phyloP scores from a whole-genome alignment of 495 filamentous ascomycete genomes.

The Annulohypoxylon nitens region DNA sequence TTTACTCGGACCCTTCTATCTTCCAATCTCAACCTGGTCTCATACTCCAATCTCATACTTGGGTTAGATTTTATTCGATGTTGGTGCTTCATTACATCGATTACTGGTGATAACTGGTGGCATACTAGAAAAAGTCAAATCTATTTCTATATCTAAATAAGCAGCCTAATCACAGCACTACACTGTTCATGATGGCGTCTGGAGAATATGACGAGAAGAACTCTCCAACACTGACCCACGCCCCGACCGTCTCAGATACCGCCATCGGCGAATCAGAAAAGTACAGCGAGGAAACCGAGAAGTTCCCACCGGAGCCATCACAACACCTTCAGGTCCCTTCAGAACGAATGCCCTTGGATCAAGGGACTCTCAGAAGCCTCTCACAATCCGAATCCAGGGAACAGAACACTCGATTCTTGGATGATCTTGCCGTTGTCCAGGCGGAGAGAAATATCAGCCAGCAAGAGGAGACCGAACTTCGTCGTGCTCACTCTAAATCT shows the following conservation, averaged over 20 bases:
- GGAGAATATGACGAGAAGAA: slow-evolving; percentile 45
- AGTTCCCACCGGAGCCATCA: slow-evolving; percentile 36
- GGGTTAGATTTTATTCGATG: background rate
- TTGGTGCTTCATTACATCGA: background rate
- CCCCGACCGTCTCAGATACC: slow-evolving; percentile 46
- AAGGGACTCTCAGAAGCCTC: slow-evolving; percentile 23
- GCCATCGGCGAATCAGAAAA: slow-evolving; percentile 42
- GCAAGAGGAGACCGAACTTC: slow-evolving; percentile 57
- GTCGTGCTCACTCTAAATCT: slow-evolving; percentile 54
- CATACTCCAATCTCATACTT: background rate
- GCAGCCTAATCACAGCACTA: background rate
- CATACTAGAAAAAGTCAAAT: background rate
- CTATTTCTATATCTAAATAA: background rate
- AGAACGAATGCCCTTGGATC: slow-evolving; percentile 28
- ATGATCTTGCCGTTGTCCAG: slow-evolving; percentile 86
- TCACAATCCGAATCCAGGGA: slow-evolving; percentile 61
- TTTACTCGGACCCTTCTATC: background rate
- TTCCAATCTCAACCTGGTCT: background rate
- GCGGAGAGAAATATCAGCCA: slow-evolving; percentile 80
- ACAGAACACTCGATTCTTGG: slow-evolving; percentile 78
- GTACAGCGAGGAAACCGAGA: slow-evolving; percentile 38
- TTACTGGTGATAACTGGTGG: background rate
- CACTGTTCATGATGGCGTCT: slow-evolving; percentile 35
- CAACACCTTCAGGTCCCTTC: slow-evolving; percentile 41
- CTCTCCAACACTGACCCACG: slow-evolving; percentile 43